These are phyloP conservation scores for Leersia perrieri DNA, from an alignment of 176 grass and related monocot species.

Conservation along the genomic window DNA sequence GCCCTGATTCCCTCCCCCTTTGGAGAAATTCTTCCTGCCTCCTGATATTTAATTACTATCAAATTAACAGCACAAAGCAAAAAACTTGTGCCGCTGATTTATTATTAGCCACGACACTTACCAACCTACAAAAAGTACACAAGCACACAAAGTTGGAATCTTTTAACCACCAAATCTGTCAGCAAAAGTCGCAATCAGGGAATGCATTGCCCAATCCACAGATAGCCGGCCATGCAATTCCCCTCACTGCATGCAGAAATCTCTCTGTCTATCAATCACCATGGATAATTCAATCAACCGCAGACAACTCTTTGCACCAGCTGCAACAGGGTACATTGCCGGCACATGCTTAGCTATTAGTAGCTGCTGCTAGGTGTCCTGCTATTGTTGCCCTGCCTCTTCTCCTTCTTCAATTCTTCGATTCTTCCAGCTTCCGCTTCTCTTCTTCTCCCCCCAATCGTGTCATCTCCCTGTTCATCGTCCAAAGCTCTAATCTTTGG, in stretches of 20 bases:
- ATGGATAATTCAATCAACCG: not conserved
- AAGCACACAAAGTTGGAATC: not conserved
- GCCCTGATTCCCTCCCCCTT: not conserved
- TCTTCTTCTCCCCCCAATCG: not conserved
- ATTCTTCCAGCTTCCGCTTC: not conserved
- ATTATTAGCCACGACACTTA: not conserved
- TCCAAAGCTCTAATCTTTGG: not conserved
- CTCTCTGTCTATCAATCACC: not conserved
- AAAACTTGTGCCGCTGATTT: not conserved
- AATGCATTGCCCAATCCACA: not conserved
- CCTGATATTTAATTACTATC: not conserved
- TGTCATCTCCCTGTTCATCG: not conserved
- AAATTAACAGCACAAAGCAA: not conserved
- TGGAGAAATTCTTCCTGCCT: not conserved
- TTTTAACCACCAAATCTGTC: not conserved
- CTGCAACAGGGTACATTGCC: not conserved
- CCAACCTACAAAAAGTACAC: not conserved
- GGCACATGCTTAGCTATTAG: constrained; percentile 14
- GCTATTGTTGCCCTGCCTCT: not conserved
- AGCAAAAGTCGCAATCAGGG: not conserved
- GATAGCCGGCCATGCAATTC: not conserved
- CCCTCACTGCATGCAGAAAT: constrained; percentile 23
- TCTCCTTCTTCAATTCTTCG: not conserved
- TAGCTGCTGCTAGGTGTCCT: constrained; percentile 14
- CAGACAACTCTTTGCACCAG: not conserved